Conservation (phyloP, 495 filamentous ascomycete species). For the Talaromyces ruber region DNA sequence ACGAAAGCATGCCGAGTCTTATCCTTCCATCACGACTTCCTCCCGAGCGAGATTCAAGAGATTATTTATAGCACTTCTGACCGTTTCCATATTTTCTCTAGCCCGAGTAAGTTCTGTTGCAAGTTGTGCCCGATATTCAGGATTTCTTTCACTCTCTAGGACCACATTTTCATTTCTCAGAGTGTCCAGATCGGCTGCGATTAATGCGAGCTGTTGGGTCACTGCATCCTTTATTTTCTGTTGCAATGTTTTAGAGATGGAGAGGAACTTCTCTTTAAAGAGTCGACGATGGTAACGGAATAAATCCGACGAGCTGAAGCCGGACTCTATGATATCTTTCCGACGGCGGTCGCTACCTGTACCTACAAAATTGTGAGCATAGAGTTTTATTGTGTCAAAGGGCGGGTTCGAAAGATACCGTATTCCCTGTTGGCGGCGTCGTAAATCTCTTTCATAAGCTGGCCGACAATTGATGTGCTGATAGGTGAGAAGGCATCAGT, state of each 20-base stretch:
- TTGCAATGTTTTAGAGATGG: background rate
- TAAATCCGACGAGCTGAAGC: background rate
- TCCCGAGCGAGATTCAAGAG: background rate
- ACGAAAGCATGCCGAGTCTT: background rate
- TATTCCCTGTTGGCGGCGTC: background rate
- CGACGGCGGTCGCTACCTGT: conserved; percentile 3
- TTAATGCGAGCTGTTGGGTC: background rate
- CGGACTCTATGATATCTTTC: background rate
- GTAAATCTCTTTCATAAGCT: conserved; percentile 1
- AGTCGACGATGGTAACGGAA: background rate
- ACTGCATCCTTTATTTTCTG: conserved; percentile 1
- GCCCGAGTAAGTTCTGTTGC: background rate
- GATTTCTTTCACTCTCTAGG: conserved; percentile 2
- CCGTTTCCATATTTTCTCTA: background rate
- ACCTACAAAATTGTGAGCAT: background rate
- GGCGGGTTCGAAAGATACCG: background rate
- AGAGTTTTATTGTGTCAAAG: background rate
- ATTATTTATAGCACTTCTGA: background rate
- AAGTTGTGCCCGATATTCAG: background rate
- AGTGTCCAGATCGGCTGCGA: conserved; percentile 2
- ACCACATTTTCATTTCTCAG: conserved; percentile 1
- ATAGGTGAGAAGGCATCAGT: conserved; percentile 3
- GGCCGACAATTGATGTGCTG: conserved; percentile 1
- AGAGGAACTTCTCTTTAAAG: background rate
- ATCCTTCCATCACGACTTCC: background rate